phyloP scores from a whole-genome alignment of 2,329 filamentous ascomycete genomes.

The Onygena corvina region DNA sequence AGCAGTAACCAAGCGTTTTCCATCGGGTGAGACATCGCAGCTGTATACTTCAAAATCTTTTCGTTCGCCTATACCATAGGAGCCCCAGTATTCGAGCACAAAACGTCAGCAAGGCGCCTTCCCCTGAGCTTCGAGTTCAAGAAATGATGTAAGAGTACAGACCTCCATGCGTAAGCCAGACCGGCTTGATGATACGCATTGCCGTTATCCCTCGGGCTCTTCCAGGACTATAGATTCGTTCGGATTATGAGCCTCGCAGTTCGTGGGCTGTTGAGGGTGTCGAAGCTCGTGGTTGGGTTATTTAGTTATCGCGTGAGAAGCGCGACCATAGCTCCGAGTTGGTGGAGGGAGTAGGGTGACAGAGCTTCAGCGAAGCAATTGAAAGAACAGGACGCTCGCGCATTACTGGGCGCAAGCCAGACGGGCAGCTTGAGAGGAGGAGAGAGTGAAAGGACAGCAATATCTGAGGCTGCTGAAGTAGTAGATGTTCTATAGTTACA shows the following conservation, averaged over 20 bases:
- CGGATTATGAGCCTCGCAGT: neutral
- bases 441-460: too few relatives aligned
- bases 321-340: constrained; percentile 3
- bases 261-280: neutral
- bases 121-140: neutral
- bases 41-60: constrained; percentile 98
- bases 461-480: too few relatives aligned
- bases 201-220: constrained; percentile 9
- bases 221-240: neutral
- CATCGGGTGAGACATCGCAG: constrained; percentile 93
- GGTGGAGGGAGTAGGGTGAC: neutral
- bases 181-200: constrained; percentile 86
- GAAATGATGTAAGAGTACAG: constrained; percentile 21
- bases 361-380: constrained; percentile 2
- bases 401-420: neutral
- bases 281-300: neutral
- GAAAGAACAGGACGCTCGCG: neutral
- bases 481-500: too few relatives aligned
- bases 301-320: constrained; percentile 5
- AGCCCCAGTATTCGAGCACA: neutral
- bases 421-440: neutral
- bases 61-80: constrained; percentile 57
- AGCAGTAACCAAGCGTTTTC: constrained; percentile 78
- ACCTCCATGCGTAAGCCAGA: constrained; percentile 92
- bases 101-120: neutral